Evolutionary conservation across 2,329 filamentous ascomycete species (phyloP).

Genomic region (Aspergillus sp.): DNA sequence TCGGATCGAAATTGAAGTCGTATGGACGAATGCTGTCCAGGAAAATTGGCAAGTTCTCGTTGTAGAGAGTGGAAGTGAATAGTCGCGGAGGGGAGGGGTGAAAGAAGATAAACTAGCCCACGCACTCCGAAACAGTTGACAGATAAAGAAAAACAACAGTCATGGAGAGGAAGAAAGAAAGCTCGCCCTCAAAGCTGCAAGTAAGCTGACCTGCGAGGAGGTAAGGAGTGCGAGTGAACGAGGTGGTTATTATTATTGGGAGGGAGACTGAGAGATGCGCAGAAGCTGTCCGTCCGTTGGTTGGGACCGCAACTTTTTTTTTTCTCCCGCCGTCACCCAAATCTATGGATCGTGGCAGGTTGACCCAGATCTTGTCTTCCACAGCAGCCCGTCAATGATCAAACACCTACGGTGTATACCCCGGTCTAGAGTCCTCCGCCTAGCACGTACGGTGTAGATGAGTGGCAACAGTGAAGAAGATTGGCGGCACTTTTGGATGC

Average conservation of each 20-base stretch:
- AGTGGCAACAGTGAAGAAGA: slow-evolving; percentile 1
- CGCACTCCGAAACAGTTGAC: slow-evolving; percentile 17
- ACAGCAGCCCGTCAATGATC: neutral
- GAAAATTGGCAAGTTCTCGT: neutral
- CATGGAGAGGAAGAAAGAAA: slow-evolving; percentile 17
- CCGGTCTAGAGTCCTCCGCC: neutral
- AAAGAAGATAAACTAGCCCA: slow-evolving; percentile 16
- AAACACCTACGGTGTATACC: neutral
- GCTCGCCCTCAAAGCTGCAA: neutral
- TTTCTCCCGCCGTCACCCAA: slow-evolving; percentile 2
- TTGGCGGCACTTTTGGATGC: neutral
- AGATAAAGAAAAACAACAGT: slow-evolving; percentile 17
- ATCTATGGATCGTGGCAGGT: slow-evolving; percentile 3
- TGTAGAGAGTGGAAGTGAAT: slow-evolving; percentile 2
- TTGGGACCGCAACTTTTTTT: neutral
- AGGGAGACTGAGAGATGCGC: slow-evolving; percentile 7
- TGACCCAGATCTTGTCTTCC: neutral
- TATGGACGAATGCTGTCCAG: neutral
- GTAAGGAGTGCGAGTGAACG: slow-evolving; percentile 1
- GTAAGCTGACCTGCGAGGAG: slow-evolving; percentile 9
- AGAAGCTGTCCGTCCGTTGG: slow-evolving; percentile 6
- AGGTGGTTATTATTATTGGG: neutral
- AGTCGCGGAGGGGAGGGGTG: slow-evolving; percentile 3
- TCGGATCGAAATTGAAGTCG: neutral
- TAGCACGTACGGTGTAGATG: neutral